Evolutionary conservation across 2,329 filamentous ascomycete genomes (phyloP).

Genomic region (Zymoseptoria brevis): DNA sequence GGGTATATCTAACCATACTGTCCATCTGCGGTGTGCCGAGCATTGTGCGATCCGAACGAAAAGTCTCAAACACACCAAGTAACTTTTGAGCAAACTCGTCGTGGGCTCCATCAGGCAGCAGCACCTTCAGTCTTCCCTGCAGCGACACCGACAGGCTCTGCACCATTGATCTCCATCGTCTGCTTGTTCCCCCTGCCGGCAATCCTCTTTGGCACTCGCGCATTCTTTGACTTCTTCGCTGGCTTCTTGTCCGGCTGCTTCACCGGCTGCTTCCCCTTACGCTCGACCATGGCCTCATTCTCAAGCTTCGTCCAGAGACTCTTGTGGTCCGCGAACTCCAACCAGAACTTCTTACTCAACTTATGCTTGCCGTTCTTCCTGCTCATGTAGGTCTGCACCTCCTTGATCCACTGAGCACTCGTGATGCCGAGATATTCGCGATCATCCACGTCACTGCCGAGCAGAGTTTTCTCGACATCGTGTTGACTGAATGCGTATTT

Average conservation of each 20-base stretch:
- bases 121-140: neutral
- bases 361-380: neutral
- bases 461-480: constrained; percentile 23
- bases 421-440: constrained; percentile 7
- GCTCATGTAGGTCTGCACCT: neutral
- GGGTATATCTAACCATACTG: neutral
- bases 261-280: neutral
- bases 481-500: constrained; percentile 17
- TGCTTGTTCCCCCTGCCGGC: neutral
- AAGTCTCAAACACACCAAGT: neutral
- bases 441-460: constrained; percentile 16
- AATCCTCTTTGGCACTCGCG: neutral
- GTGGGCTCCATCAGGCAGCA: neutral
- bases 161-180: neutral
- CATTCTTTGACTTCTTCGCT: neutral
- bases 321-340: neutral
- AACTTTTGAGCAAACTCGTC: neutral
- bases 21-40: neutral
- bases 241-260: neutral
- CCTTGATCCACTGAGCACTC: constrained; percentile 8
- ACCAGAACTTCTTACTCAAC: neutral
- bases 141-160: neutral
- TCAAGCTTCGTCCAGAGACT: neutral
- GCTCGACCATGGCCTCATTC: neutral
- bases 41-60: neutral